Base-by-base conservation (phyloP, 1,139 yeast genomes). In the Debaryomyces coudertii region DNA sequence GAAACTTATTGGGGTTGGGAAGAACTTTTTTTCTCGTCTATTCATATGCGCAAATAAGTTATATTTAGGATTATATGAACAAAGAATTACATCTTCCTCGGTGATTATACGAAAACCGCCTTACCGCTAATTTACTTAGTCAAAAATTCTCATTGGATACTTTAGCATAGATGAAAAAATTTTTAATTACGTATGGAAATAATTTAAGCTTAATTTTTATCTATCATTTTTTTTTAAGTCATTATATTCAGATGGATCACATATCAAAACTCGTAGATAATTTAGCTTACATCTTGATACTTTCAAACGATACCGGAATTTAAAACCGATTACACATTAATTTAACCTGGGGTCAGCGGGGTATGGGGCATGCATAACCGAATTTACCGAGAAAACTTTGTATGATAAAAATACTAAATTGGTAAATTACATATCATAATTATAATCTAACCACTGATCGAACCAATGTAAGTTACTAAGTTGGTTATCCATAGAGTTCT, bases 391-490 rank as follows among this genome's bases (percentile, higher is more conserved):
- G 3, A n/a, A n/a, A 11, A 2, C 22, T 4, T 20, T 4, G 22
- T 20, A 20, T 37, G 4, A 25, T 9, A 25, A 28, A 5, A 8
- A 24, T 15, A 27, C 7, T 37, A 28, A 16, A 6, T 15, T 15
- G 7, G 38, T 15, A 18, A 29, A 15, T 38, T 47, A 55, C n/a
- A 54, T 42, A 33, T 66, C 67, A 45, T 58, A 55, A 38, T 60
- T 56, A 44, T 66, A 62, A 45, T 69, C 74, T 30, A 70, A 54
- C 79, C 79, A 74, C 53, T 78, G 80, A 54, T 80, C 83, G 52
- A 80, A 80, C 85, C 85, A 80, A 51, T 72, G 77, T 45, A 80
- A 58, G 50, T 76, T 79, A 6, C 77, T 73, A 35, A 77, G 56
- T 36, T 77, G 56, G 30, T 65, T 60, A 43, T 67, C 65, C 22